phyloP scores from a whole-genome alignment of 2,329 filamentous ascomycete genomes.

The Exophiala calicioides region DNA sequence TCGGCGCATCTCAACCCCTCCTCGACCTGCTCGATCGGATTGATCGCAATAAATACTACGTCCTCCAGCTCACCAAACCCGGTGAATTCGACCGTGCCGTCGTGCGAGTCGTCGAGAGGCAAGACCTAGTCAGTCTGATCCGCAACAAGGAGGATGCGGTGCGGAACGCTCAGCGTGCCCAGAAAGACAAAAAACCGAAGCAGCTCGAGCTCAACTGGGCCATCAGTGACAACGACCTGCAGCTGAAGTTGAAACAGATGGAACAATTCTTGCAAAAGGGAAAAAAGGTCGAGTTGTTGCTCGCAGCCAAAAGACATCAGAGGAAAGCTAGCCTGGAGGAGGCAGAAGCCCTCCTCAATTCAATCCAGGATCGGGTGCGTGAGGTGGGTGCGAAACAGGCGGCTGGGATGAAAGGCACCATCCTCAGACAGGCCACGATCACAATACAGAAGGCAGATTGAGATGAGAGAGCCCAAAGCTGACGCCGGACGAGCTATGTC shows the following conservation, averaged over 20 bases:
- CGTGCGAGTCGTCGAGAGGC: constrained; percentile 69
- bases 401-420: constrained; percentile 45
- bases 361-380: constrained; percentile 48
- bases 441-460: constrained; percentile 16
- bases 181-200: constrained; percentile 54
- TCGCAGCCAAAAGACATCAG: constrained; percentile 68
- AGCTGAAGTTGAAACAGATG: constrained; percentile 68
- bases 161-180: constrained; percentile 42
- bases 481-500: too few relatives aligned
- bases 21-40: constrained; percentile 42
- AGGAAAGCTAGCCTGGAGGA: constrained; percentile 63
- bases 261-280: constrained; percentile 72
- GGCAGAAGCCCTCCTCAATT: constrained; percentile 58
- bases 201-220: constrained; percentile 90
- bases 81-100: constrained; percentile 53
- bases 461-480: background rate
- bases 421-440: constrained; percentile 36
- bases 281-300: constrained; percentile 69
- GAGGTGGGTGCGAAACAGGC: constrained; percentile 45
- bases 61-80: constrained; percentile 51
- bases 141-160: constrained; percentile 37
- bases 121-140: constrained; percentile 50
- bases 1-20: constrained; percentile 18
- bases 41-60: constrained; percentile 52
- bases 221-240: constrained; percentile 73